These are phyloP conservation scores for Dioszegia crocea DNA, from an alignment of 768 basidiomycete genomes.

Conservation along the genomic window DNA sequence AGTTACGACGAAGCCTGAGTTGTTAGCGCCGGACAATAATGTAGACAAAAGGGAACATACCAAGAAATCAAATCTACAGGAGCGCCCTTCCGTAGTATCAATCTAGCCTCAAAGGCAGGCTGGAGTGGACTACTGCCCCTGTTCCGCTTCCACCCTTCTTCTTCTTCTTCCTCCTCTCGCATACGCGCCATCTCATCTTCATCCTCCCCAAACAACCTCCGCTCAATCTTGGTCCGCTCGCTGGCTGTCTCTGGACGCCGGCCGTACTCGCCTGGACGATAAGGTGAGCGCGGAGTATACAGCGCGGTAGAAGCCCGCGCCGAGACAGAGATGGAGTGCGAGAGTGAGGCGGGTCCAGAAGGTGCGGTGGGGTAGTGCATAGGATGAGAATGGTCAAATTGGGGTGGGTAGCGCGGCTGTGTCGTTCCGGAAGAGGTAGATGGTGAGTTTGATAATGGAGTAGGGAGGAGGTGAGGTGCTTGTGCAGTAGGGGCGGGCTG, in stretches of 20 bases:
- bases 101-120: slow-evolving; percentile 39
- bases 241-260: slow-evolving; percentile 21
- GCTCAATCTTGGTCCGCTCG: slow-evolving; percentile 31
- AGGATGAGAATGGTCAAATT: slow-evolving; percentile 17
- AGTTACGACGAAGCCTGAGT: slow-evolving; percentile 38
- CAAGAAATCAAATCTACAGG: slow-evolving; percentile 41
- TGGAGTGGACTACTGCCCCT: slow-evolving; percentile 27
- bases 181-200: slow-evolving; percentile 4
- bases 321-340: slow-evolving; percentile 2
- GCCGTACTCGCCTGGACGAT: slow-evolving; percentile 40
- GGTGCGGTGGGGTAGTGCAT: slow-evolving; percentile 12
- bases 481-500: slow-evolving; percentile 13
- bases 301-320: slow-evolving; percentile 25
- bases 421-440: slow-evolving; percentile 11
- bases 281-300: slow-evolving; percentile 35
- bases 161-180: slow-evolving; percentile 10
- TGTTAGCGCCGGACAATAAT: neutral
- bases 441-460: slow-evolving; percentile 32
- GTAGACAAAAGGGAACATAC: slow-evolving; percentile 11
- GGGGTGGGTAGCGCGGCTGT: slow-evolving; percentile 22
- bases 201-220: slow-evolving; percentile 32
- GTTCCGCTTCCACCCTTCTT: slow-evolving; percentile 9
- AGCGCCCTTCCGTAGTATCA: slow-evolving; percentile 39
- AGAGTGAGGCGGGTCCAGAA: slow-evolving; percentile 1
- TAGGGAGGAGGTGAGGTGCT: slow-evolving; percentile 26